These are phyloP conservation scores for Brassica nigra DNA, from an alignment of 345 rosid species.

Conservation along the genomic window DNA sequence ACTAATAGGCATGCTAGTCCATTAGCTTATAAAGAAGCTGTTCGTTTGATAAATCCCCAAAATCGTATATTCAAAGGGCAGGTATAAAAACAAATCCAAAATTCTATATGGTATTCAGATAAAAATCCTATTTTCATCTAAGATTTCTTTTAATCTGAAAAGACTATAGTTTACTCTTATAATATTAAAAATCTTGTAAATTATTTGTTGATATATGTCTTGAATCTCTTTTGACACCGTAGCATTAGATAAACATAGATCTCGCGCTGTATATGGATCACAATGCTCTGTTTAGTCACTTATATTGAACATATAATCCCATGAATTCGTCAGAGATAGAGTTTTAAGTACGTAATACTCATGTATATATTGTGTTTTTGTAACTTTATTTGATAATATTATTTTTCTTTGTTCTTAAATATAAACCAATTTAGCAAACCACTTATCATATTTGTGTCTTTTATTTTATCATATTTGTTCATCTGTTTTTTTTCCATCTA, in stretches of 20 bases:
- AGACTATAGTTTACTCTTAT: not conserved
- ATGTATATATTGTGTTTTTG: no score
- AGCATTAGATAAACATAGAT: not conserved
- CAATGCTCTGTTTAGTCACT: not conserved
- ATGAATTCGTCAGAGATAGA: not conserved
- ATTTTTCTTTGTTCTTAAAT: no score
- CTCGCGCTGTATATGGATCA: not conserved
- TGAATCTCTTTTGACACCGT: not conserved
- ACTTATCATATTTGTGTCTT: not conserved
- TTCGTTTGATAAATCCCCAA: conserved; percentile 60
- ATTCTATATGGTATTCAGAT: no score
- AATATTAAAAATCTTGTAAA: not conserved
- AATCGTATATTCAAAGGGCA: conserved; percentile 56
- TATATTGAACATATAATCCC: not conserved
- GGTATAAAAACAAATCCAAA: conserved; percentile 43
- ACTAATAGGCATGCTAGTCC: conserved; percentile 30
- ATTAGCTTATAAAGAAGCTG: conserved; percentile 83
- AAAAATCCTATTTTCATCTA: no score
- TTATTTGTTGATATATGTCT: not conserved
- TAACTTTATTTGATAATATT: no score
- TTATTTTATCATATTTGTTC: not conserved
- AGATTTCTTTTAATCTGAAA: not conserved
- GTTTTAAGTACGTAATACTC: no score
- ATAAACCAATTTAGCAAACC: not conserved
- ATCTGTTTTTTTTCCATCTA: not conserved